Conservation (phyloP, 208 protist species). For the Crithidia expoeki region DNA sequence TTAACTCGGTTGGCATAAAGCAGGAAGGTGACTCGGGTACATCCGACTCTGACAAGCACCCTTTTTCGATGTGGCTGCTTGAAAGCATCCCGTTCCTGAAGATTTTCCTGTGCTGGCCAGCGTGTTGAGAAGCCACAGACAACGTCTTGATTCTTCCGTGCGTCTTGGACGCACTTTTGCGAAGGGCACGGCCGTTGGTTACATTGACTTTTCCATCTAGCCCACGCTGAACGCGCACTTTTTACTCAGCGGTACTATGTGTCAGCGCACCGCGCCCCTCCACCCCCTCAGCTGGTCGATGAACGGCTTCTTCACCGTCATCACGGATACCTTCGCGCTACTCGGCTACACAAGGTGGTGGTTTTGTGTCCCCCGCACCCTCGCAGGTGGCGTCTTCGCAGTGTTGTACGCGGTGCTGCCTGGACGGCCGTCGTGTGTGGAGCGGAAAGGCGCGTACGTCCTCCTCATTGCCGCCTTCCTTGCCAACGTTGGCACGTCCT, state of each 20-base stretch:
- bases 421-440: conserved; percentile 24
- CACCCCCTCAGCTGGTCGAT: conserved; percentile 59
- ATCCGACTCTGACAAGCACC: background rate
- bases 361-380: conserved; percentile 52
- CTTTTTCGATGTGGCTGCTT: background rate
- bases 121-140: background rate
- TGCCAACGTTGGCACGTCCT: conserved; percentile 66
- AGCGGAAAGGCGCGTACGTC: conserved; percentile 37
- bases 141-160: background rate
- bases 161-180: conserved; percentile 42
- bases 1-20: background rate
- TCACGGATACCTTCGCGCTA: conserved; percentile 65
- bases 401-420: conserved; percentile 60
- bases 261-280: conserved; percentile 55
- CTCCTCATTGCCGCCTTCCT: conserved; percentile 53
- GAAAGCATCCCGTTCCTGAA: background rate
- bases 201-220: conserved; percentile 39
- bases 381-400: conserved; percentile 47
- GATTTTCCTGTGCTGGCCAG: background rate
- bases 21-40: background rate
- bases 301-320: conserved; percentile 59
- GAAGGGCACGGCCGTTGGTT: conserved; percentile 46
- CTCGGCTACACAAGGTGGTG: conserved; percentile 84
- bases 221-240: conserved; percentile 55
- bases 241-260: conserved; percentile 35